These are phyloP conservation scores for Stachybotrys chlorohalonatus DNA, from an alignment of 2,329 filamentous ascomycete genomes.

Conservation along the genomic window DNA sequence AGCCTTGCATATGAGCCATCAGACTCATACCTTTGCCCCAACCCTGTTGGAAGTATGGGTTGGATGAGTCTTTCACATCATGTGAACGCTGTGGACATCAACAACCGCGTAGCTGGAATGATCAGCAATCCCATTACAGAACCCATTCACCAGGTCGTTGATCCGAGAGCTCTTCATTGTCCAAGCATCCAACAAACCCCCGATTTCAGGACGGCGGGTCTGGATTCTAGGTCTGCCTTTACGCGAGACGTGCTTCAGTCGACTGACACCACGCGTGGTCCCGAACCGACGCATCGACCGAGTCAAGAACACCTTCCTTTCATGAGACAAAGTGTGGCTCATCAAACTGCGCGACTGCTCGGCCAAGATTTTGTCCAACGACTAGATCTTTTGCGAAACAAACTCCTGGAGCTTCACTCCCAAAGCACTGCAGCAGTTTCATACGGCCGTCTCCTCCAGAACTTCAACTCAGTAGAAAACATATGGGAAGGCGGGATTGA, in stretches of 20 bases:
- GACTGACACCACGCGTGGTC: neutral
- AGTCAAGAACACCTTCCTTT: neutral
- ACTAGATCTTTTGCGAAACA: neutral
- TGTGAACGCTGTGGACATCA: neutral
- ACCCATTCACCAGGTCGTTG: neutral
- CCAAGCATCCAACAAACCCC: neutral
- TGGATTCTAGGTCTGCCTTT: neutral
- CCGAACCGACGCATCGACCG: neutral
- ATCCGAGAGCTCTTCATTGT: neutral
- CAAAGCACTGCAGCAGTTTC: neutral
- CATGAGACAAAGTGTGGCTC: neutral
- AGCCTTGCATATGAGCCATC: neutral
- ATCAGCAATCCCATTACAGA: neutral
- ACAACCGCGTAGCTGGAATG: neutral
- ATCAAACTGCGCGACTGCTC: neutral
- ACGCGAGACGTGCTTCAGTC: too few species aligned
- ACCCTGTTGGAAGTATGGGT: neutral
- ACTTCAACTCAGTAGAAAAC: constrained; percentile 1
- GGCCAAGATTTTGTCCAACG: neutral
- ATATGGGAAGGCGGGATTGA: constrained; percentile 8
- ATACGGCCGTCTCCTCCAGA: constrained; percentile 3
- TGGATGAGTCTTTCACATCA: constrained; percentile 2
- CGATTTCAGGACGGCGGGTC: neutral
- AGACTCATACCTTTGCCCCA: neutral
- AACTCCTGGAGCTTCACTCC: constrained; percentile 2